Evolutionary conservation across 352 stramenopile genomes (phyloP).

Genomic region (Aphanomyces invadans): DNA sequence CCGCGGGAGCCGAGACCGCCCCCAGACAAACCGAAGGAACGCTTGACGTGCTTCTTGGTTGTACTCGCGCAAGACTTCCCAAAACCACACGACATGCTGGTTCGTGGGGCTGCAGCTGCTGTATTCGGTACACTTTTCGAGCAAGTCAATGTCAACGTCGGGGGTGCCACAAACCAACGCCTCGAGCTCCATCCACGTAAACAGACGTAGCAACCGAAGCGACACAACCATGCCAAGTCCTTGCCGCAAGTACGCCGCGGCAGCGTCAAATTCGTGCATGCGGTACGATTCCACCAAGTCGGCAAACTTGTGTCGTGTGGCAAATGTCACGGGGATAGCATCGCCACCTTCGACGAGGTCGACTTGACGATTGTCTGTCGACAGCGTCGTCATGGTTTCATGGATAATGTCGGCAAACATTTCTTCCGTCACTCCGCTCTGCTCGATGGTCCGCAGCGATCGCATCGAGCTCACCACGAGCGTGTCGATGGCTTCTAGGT

Average conservation of each 20-base stretch:
- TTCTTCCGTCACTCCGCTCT: conserved; percentile 60
- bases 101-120: conserved; percentile 64
- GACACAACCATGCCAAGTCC: conserved; percentile 77
- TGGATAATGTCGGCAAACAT: conserved; percentile 88
- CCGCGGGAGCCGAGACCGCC: conserved; percentile 78
- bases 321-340: conserved; percentile 69
- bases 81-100: conserved; percentile 83
- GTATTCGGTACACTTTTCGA: conserved; percentile 83
- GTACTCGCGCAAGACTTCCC: conserved; percentile 66
- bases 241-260: conserved; percentile 45
- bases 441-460: conserved; percentile 78
- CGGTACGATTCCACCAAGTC: conserved; percentile 77
- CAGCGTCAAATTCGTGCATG: conserved; percentile 66
- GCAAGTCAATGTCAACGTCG: conserved; percentile 75
- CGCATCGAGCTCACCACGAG: conserved; percentile 82
- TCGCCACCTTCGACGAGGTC: conserved; percentile 59
- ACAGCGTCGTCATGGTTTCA: conserved; percentile 86
- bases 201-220: conserved; percentile 57
- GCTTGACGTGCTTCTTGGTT: conserved; percentile 75
- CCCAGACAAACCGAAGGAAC: conserved; percentile 90
- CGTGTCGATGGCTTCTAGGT: conserved; percentile 75
- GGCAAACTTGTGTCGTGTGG: conserved; percentile 65
- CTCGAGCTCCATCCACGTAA: conserved; percentile 76
- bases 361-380: conserved; percentile 74
- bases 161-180: conserved; percentile 75